Evolutionary conservation across 768 basidiomycete species (phyloP), one percentile per base, ranked within the genome.

Genomic region (Kwoniella newhampshirensis): DNA sequence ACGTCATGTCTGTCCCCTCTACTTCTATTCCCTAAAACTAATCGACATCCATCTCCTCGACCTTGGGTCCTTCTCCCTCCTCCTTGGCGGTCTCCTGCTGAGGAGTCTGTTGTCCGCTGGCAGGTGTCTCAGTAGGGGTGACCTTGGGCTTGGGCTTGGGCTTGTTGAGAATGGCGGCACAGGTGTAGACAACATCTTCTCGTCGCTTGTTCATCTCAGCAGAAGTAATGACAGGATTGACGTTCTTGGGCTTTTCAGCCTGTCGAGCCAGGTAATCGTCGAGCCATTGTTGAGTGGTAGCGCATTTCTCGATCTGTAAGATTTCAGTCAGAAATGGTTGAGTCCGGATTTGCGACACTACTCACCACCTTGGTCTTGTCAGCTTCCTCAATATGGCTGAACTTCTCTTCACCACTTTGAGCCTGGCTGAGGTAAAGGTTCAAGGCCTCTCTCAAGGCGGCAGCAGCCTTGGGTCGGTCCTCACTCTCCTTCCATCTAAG

Each of bases 271-370:
- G 84, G 81, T 88, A 84, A 81, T 99, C 93, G 71, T 96, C 89
- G 54, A 99, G 82, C 96, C 94, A 98, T 79, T 96, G 89, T 78
- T 91, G 87, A 36, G 87, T 80, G 9, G 86, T 91, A 49, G 89
- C 96, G 54, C 86, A 86, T 77, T 87, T 88, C 80, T 99, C 96
- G 66, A 97, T 74, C 79, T 91, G 78, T 86, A 28, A 32, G 13
- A 32, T 13, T 5, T 41, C 41, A 2, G 28, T 4, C 8, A 28
- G 17, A 30, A 12, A 39, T 13, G 43, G 36, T 26, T 32, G 32
- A 32, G 32, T n/a, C n/a, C n/a, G n/a, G n/a, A n/a, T n/a, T 25
- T 39, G 21, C 18, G 13, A 15, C 11, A 11, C 39, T 43, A 74
- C 75, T 74, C 49, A 77, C 74, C 27, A 78, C 77, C 66, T 78